Conservation (phyloP, 768 basidiomycete genomes). For the Trametes cingulata region DNA sequence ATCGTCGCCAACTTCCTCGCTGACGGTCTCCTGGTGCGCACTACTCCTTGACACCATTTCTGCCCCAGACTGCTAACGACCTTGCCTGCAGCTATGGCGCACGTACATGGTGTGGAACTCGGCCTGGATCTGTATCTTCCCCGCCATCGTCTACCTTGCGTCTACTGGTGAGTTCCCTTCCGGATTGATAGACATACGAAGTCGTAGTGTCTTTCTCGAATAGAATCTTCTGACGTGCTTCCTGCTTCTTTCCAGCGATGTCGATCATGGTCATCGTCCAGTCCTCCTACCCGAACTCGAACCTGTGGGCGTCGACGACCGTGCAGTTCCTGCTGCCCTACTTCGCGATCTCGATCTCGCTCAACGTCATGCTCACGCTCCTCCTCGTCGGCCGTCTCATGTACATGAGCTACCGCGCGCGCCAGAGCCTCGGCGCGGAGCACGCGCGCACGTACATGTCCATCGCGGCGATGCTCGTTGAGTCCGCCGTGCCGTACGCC, state of each 20-base stretch:
- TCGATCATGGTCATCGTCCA: slow-evolving; percentile 22
- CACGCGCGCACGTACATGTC: slow-evolving; percentile 17
- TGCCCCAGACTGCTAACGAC: background rate
- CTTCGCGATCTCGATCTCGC: slow-evolving; percentile 25
- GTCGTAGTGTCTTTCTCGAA: background rate
- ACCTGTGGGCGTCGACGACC: slow-evolving; percentile 18
- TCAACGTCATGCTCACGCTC: slow-evolving; percentile 27
- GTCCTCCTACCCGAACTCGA: slow-evolving; percentile 17
- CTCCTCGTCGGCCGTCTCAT: slow-evolving; percentile 27
- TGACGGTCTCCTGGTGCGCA: slow-evolving; percentile 23
- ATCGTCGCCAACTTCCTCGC: slow-evolving; percentile 16
- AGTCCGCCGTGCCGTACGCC: slow-evolving; percentile 28
- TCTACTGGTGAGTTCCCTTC: slow-evolving; percentile 18
- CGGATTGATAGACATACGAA: background rate
- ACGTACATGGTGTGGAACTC: slow-evolving; percentile 24
- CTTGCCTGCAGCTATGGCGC: slow-evolving; percentile 25
- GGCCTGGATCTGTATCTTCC: slow-evolving; percentile 19
- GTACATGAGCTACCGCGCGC: slow-evolving; percentile 28
- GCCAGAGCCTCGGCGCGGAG: slow-evolving; percentile 14
- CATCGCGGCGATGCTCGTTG: slow-evolving; percentile 32
- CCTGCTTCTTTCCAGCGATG: slow-evolving; percentile 3
- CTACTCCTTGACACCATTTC: background rate
- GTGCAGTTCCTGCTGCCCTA: slow-evolving; percentile 25
- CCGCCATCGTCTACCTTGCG: slow-evolving; percentile 12
- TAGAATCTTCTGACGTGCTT: background rate